Evolutionary conservation across 139 green algal species (phyloP), one percentile per base, ranked within the genome.

Genomic region (Coelastrella sp.): DNA sequence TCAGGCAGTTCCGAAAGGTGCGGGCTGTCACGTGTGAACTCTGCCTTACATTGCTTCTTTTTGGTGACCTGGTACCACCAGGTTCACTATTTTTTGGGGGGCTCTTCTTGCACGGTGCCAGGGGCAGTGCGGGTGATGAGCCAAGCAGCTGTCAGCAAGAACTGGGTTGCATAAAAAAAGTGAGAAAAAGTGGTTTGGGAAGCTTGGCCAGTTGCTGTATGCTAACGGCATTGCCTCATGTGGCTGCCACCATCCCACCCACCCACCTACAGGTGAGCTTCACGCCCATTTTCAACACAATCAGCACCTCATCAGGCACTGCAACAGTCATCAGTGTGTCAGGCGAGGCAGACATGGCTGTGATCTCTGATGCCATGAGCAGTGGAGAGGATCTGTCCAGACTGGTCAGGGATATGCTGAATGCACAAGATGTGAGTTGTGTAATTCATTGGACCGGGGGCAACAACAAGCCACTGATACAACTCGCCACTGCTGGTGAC

Each of bases 1-100:
- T 96, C 60, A 89, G 94, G 25, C 97, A 99, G 90, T 98, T 96
- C 79, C 94, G 98, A 60, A 92, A 96, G 85, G 94, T 94, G 57
- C 59, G 57, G 22, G 8, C 0, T 59, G 1, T 12, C 74, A 57
- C 9, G 0, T 12, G 72, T 78, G 19, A 27, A 49, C 1, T 49
- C 35, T 49, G 35, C 35, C 35, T 49, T 49, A 49, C 35, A 49
- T 49, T 49, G 35, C 3, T 49, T 49, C 35, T 49, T 49, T 49
- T 49, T 49, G 1, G 35, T 49, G 3, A 49, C 35, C 35, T 49
- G 35, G 35, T 49, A 49, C 35, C 35, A 49, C 35, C 35, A 49
- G 35, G 35, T 49, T 49, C 35, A 49, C 35, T 49, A 49, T 49
- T 49, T 49, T 49, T 49, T 49, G 1, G 1, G 1, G 1, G 35